Base-by-base conservation (phyloP, 2,329 filamentous ascomycete genomes). In the Botrytis sinoallii region DNA sequence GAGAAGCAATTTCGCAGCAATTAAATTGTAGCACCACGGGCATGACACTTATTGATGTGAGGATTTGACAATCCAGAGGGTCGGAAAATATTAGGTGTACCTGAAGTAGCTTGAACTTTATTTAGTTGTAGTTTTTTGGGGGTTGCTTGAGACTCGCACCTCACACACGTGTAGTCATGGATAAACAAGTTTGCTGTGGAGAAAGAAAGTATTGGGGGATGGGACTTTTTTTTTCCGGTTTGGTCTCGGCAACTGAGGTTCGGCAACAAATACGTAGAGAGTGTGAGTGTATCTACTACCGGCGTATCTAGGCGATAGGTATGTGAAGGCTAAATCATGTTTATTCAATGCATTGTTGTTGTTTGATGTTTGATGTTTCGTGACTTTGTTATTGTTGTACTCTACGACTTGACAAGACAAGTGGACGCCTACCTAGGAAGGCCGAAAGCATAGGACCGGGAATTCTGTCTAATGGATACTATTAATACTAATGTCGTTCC, bases 41-140 rank as follows among this genome's bases (percentile, higher is more conserved):
- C 74, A 76, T 74, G 73, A 40, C 66, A 73, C 57, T 65, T 29
- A 18, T 18, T 29, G 38, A 65, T 57, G 67, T 42, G 48, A 55
- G 46, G 20, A 67, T 40, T 55, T 42, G 20, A 67, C 16, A 48
- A 46, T 52, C 14, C 38, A 52, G 63, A 35, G 22, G 52, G 8
- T 70, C 40, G 20, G 22, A 20, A 42, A 42, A 25, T 68, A 72
- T 52, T 32, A 66, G 35, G n/a, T 48, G 29, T 48, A 66, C 32
- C 42, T 72, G 48, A 52, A 46, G 60, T 61, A 48, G 69, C 69
- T 61, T 65, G 69, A 46, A 40, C 42, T 71, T 46, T 65, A 71
- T 65, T 59, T 63, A 48, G 32, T 71, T 65, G 69, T 64, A 38
- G 68, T 9, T 35, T 35, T 65, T 61, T 32, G 25, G 25, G 44